Percentiles rank a stretch among this genome's conserved stretches.
phyloP scores from a whole-genome alignment of 192 early-diverging fungal species.

The Umbelopsis isabellina region DNA sequence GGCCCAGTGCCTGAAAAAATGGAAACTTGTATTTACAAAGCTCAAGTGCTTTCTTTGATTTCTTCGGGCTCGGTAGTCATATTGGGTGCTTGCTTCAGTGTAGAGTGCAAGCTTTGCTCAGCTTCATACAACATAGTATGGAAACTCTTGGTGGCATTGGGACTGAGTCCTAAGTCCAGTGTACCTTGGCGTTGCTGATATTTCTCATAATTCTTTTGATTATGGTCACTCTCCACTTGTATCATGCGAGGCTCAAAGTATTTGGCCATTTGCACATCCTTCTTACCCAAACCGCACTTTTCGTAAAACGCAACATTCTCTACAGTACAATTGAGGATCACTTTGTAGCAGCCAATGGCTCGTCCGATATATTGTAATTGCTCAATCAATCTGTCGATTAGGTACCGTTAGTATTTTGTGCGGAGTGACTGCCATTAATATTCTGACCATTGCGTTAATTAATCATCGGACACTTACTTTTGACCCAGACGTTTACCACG shows the following conservation, averaged over 20 bases:
- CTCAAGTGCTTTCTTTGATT: background rate
- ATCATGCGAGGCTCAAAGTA: conserved; percentile 44
- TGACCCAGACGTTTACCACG: conserved; percentile 71
- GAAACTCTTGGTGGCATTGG: conserved; percentile 21
- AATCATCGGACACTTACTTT: conserved; percentile 30
- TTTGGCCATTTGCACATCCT: conserved; percentile 74
- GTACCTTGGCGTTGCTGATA: conserved; percentile 8
- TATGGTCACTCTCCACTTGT: background rate
- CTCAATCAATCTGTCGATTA: conserved; percentile 69
- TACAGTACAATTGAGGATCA: conserved; percentile 69
- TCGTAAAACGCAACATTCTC: conserved; percentile 90
- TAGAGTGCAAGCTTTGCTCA: conserved; percentile 1
- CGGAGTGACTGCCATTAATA: conserved; percentile 15
- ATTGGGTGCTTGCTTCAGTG: background rate
- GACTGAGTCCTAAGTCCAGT: conserved; percentile 3
- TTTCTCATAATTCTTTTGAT: conserved; percentile 15
- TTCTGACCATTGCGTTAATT: background rate
- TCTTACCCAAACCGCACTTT: conserved; percentile 84
- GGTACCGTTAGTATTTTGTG: background rate
- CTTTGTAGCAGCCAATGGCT: conserved; percentile 90
- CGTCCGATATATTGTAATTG: conserved; percentile 78
- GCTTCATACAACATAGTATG: conserved; percentile 18
- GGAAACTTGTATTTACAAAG: background rate
- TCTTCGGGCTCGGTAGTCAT: conserved; percentile 3
- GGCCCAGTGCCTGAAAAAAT: background rate